Evolutionary conservation across 1,139 yeast species (phyloP).

Genomic region (Pneumocystis sp.): DNA sequence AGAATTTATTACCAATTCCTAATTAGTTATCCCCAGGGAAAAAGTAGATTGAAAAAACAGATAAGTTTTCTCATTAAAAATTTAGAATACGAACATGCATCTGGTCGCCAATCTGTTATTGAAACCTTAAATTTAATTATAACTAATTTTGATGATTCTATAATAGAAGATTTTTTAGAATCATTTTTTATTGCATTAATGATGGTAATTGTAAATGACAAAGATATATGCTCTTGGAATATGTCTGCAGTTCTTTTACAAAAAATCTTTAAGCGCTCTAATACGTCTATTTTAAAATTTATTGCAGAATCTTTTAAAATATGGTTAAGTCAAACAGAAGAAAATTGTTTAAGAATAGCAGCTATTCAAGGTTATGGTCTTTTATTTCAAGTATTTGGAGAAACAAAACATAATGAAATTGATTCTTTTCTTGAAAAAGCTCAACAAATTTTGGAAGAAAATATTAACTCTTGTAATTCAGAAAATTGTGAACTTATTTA

Average conservation of each 20-base stretch:
- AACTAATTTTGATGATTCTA: constrained; percentile 47
- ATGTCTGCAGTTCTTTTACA: constrained; percentile 57
- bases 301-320: constrained; percentile 46
- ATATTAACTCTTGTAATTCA: constrained; percentile 36
- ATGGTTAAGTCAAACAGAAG: constrained; percentile 52
- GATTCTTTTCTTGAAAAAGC: neutral
- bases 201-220: constrained; percentile 64
- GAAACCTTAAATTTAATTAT: constrained; percentile 65
- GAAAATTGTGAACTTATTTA: constrained; percentile 57
- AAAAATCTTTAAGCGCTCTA: constrained; percentile 40
- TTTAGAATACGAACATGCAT: constrained; percentile 67
- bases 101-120: constrained; percentile 83
- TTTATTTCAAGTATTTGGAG: constrained; percentile 29
- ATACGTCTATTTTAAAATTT: constrained; percentile 28
- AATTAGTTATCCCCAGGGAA: constrained; percentile 90
- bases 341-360: constrained; percentile 49
- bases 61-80: constrained; percentile 72
- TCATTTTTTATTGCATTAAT: constrained; percentile 76
- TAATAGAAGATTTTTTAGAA: constrained; percentile 45
- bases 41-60: constrained; percentile 69
- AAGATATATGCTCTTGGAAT: constrained; percentile 67
- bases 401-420: neutral
- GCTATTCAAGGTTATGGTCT: constrained; percentile 64
- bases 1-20: constrained; percentile 71
- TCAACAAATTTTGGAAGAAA: constrained; percentile 16